These are phyloP conservation scores for Rhodotorula mucilaginosa DNA, from an alignment of 1,284 basidiomycete genomes.

Conservation along the genomic window DNA sequence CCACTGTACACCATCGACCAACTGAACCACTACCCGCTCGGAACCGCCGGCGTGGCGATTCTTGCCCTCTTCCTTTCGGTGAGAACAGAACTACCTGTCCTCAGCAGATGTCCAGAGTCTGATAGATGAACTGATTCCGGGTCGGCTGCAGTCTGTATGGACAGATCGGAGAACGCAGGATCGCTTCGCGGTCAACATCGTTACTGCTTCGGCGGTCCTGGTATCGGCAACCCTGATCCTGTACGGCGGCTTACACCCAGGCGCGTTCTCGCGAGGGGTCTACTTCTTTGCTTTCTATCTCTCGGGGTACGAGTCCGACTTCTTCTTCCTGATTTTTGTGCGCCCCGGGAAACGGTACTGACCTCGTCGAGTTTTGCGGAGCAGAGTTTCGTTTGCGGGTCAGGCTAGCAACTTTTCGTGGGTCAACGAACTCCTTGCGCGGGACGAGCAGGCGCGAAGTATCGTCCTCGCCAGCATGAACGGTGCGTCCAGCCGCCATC, in stretches of 20 bases:
- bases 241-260: conserved; percentile 40
- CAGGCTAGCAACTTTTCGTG: conserved; percentile 44
- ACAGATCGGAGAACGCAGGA: conserved; percentile 58
- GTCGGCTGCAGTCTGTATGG: conserved; percentile 53
- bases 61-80: conserved; percentile 57
- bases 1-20: conserved; percentile 7
- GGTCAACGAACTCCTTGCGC: conserved; percentile 43
- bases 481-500: neutral
- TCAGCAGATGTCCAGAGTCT: too few species aligned
- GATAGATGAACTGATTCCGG: neutral
- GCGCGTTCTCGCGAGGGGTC: conserved; percentile 51
- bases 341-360: neutral
- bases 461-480: conserved; percentile 34
- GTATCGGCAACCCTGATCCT: conserved; percentile 42
- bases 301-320: conserved; percentile 30
- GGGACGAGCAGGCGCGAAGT: conserved; percentile 45
- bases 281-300: conserved; percentile 40
- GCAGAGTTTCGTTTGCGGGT: conserved; percentile 7
- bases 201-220: conserved; percentile 59
- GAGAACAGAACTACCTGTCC: neutral
- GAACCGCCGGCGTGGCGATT: conserved; percentile 64
- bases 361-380: neutral
- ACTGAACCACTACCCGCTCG: conserved; percentile 63
- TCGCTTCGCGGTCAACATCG: conserved; percentile 65
- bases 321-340: neutral